Evolutionary conservation across 306 rosid genomes (phyloP).

Genomic region (Inga oerstediana): DNA sequence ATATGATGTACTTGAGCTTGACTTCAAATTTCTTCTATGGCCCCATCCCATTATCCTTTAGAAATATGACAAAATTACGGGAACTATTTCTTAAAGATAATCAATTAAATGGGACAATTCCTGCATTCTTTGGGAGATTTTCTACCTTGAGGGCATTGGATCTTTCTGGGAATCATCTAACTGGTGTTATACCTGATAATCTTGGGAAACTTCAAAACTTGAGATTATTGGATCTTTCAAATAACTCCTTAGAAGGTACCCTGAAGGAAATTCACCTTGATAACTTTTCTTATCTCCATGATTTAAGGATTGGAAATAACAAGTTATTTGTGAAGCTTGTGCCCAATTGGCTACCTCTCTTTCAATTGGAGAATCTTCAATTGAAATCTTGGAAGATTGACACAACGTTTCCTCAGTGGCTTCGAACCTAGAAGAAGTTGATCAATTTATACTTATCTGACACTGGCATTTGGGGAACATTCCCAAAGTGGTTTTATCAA

Average conservation of each 20-base stretch:
- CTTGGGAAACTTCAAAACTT: too few species aligned
- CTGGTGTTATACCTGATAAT: too few species aligned
- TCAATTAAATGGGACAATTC: not conserved
- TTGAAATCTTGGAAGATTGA: not conserved
- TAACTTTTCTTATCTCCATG: not conserved
- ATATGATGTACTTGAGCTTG: not conserved
- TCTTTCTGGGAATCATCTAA: not conserved
- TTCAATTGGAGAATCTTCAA: not conserved
- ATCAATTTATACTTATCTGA: not conserved
- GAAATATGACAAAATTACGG: not conserved
- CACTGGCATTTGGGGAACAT: not conserved
- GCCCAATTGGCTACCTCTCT: not conserved
- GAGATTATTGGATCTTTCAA: too few species aligned
- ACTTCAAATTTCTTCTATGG: not conserved
- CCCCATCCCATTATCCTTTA: not conserved
- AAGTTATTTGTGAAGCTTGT: too few species aligned
- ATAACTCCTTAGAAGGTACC: not conserved
- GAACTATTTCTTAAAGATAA: not conserved
- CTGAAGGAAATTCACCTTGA: not conserved
- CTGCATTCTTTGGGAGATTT: not conserved
- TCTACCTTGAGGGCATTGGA: not conserved
- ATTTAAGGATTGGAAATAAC: not conserved
- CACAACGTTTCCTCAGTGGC: not conserved
- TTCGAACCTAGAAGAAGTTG: not conserved
- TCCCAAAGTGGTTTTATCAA: not conserved